Evolutionary conservation across 495 filamentous ascomycete genomes (phyloP), one percentile per base, ranked within the genome.

Genomic region (Bombardia bombarda): DNA sequence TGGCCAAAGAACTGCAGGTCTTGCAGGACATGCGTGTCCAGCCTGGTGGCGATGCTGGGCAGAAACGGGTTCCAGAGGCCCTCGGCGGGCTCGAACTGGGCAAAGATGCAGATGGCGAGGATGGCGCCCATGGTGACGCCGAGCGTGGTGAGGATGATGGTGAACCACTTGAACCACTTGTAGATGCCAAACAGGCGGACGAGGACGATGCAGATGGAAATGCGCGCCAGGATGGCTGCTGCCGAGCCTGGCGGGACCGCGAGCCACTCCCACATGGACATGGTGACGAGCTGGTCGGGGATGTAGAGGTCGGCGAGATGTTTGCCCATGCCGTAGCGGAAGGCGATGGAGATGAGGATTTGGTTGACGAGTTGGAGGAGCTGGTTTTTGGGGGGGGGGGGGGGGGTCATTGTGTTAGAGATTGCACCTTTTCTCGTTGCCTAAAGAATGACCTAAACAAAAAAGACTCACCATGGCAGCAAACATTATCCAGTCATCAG

Each of bases 161-260:
- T 7, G 24, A 33, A 55, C 47, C 42, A 51, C 16, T 42, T 47
- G 8, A 55, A 43, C 48, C 47, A 51, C 3, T 9, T 30, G 7
- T 38, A 32, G 14, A 37, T 13, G 13, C 38, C 51, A 30, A 55
- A 55, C 3, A 51, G 26, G 34, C 39, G 43, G 16, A 51, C 19
- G 21, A 55, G 48, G 2, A 47, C 17, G 7, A 55, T 51, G 10
- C 42, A 26, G n/a, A 47, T 45, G 2, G 51, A 51, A 1, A 55
- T 43, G 10, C 51, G 45, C 4, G 51, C 42, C 7, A 36, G 19
- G 42, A 44, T 37, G 3, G 32, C 44, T 6, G 17, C 22, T 12
- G 26, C 18, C 31, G 16, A 8, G 7, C 42, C 42, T 2, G 19
- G 19, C 10, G 13, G 31, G 7, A 25, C 4, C 3, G 31, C 31